phyloP scores from a whole-genome alignment of 305 asterid species.

The Nicotiana rustica region DNA sequence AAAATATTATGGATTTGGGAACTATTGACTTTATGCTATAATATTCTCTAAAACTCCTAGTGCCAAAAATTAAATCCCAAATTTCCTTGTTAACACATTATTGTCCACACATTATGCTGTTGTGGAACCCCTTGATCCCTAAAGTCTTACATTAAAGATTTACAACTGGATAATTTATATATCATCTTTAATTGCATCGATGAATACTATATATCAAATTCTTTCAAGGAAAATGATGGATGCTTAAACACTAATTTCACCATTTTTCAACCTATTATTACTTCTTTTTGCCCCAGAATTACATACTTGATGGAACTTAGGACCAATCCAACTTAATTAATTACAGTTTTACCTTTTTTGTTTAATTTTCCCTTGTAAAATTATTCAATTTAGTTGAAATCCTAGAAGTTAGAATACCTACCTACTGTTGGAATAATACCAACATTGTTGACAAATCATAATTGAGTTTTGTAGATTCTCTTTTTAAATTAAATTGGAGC shows the following conservation, averaged over 20 bases:
- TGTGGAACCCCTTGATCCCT: conserved; percentile 27
- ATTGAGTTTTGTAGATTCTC: conserved; percentile 20
- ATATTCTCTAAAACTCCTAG: conserved; percentile 13
- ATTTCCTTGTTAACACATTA: conserved; percentile 8
- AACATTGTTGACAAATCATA: conserved; percentile 1
- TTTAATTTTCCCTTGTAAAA: neutral
- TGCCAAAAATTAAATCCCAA: conserved; percentile 28
- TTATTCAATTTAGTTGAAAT: conserved; percentile 13
- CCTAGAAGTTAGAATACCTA: conserved; percentile 17
- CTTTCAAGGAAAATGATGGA: conserved; percentile 20
- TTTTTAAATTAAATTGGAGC: neutral
- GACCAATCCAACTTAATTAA: neutral
- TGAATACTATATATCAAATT: neutral
- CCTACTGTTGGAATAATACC: conserved; percentile 28
- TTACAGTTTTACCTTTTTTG: neutral
- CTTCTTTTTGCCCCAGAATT: neutral
- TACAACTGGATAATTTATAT: neutral
- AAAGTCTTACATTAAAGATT: conserved; percentile 9
- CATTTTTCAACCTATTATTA: neutral
- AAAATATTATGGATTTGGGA: neutral
- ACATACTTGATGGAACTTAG: neutral
- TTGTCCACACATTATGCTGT: conserved; percentile 31
- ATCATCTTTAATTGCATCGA: neutral
- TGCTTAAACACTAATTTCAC: neutral
- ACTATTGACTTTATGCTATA: conserved; percentile 29